Conservation (phyloP, 2,329 filamentous ascomycete species). For the Neurospora sp. region DNA sequence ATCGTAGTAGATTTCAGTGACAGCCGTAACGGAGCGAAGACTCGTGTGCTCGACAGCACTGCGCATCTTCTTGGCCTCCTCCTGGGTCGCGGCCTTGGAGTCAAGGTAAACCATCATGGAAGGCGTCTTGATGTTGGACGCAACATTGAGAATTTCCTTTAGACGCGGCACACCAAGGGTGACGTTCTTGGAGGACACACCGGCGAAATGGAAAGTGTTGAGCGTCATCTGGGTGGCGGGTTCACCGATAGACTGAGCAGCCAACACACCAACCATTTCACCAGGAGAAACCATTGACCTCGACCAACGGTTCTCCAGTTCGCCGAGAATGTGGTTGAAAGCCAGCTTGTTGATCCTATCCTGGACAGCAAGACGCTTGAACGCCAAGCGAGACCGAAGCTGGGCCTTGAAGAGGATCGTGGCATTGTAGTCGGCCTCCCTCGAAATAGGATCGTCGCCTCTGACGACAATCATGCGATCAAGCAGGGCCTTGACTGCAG, state of each 20-base stretch:
- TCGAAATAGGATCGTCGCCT: conserved; percentile 70
- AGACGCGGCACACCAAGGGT: conserved; percentile 97
- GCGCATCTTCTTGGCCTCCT: conserved; percentile 74
- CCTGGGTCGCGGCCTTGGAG: conserved; percentile 54
- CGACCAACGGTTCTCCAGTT: conserved; percentile 80
- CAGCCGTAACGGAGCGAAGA: conserved; percentile 78
- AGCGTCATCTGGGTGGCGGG: conserved; percentile 98
- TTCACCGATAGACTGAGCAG: conserved; percentile 96
- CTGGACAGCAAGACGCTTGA: conserved; percentile 81
- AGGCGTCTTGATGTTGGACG: conserved; percentile 96
- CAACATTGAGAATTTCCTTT: conserved; percentile 98
- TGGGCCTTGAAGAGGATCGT: conserved; percentile 90
- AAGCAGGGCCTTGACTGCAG: conserved; percentile 64
- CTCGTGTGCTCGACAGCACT: conserved; percentile 92
- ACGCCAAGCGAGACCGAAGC: conserved; percentile 78
- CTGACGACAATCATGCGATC: conserved; percentile 76
- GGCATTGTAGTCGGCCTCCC: conserved; percentile 78
- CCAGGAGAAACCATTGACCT: conserved; percentile 80
- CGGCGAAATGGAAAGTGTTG: conserved; percentile 99
- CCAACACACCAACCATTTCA: conserved; percentile 97
- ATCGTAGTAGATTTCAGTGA: conserved; percentile 96
- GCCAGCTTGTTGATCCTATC: conserved; percentile 83
- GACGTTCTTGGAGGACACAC: conserved; percentile 99
- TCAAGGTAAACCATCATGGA: conserved; percentile 89
- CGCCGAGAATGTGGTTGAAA: conserved; percentile 84